Percentiles rank a stretch among this genome's conserved stretches.
Evolutionary conservation across 2,329 filamentous ascomycete genomes (phyloP).

Genomic region (Sporothrix variecibatus): DNA sequence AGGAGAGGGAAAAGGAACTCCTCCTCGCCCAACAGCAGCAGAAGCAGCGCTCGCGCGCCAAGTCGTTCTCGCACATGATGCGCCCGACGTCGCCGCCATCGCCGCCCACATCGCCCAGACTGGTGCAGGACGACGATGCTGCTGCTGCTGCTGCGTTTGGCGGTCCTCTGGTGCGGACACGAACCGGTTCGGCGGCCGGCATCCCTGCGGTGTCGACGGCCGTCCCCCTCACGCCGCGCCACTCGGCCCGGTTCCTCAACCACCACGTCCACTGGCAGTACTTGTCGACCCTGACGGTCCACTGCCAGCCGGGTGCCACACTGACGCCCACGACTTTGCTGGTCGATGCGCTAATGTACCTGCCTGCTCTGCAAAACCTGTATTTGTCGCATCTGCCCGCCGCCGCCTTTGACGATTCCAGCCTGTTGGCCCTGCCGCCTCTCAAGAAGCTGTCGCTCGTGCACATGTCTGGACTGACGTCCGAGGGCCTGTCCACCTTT

Average conservation of each 20-base stretch:
- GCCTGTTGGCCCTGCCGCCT: constrained; percentile 56
- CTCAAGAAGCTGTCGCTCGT: constrained; percentile 58
- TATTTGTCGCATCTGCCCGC: constrained; percentile 59
- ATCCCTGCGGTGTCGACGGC: background rate
- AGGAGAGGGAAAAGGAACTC: constrained; percentile 2
- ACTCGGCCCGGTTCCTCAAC: constrained; percentile 39
- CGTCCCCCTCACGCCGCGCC: constrained; percentile 42
- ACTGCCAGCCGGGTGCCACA: constrained; percentile 59
- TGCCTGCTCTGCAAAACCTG: constrained; percentile 60
- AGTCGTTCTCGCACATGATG: constrained; percentile 24
- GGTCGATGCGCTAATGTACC: constrained; percentile 49
- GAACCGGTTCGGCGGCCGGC: no score
- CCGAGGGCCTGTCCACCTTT: constrained; percentile 58
- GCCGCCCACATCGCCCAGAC: constrained; percentile 5
- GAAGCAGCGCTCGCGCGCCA: constrained; percentile 12
- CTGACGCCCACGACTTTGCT: constrained; percentile 57
- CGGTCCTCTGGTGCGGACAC: background rate
- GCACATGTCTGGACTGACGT: constrained; percentile 58
- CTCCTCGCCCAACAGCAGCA: background rate
- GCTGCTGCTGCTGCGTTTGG: background rate
- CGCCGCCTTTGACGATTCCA: constrained; percentile 58
- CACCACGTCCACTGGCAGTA: constrained; percentile 57
- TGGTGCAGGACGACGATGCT: background rate
- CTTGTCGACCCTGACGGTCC: constrained; percentile 59
- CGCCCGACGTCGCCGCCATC: constrained; percentile 20